Conservation (phyloP, 208 protist genomes). For the Sergeia podlipaevii region DNA sequence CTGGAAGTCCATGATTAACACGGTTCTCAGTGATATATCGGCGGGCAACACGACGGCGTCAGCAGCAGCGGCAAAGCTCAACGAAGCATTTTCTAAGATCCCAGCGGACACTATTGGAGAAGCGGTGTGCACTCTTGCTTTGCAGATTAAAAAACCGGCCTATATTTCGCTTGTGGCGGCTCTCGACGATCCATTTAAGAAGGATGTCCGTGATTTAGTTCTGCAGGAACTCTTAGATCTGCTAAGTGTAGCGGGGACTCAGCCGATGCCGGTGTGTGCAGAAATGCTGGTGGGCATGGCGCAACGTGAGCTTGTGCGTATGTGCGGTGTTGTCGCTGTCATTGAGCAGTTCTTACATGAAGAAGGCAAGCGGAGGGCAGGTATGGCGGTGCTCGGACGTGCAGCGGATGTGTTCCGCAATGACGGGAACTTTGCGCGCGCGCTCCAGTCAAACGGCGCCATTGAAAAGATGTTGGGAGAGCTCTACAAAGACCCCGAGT, state of each 20-base stretch:
- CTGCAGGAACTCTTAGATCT: conserved; percentile 49
- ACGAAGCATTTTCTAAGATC: too few species aligned
- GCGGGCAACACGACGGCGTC: too few species aligned
- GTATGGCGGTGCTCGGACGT: conserved; percentile 44
- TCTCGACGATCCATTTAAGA: conserved; percentile 31
- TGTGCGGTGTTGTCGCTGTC: conserved; percentile 35
- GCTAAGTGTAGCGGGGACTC: conserved; percentile 14
- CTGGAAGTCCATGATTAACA: too few species aligned
- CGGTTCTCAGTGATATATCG: too few species aligned
- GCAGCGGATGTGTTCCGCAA: conserved; percentile 23
- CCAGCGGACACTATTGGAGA: too few species aligned
- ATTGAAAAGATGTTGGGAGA: conserved; percentile 25
- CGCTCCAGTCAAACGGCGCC: conserved; percentile 16
- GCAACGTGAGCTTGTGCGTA: conserved; percentile 45
- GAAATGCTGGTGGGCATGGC: conserved; percentile 59
- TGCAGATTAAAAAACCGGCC: too few species aligned
- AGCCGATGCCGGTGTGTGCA: conserved; percentile 26
- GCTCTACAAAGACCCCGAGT: conserved; percentile 45
- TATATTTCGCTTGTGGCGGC: conserved; percentile 43
- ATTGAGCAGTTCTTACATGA: conserved; percentile 51
- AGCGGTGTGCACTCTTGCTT: too few species aligned
- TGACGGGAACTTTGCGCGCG: conserved; percentile 33
- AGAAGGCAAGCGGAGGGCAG: conserved; percentile 29
- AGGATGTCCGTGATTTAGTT: conserved; percentile 50
- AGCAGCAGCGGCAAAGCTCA: too few species aligned